phyloP scores from a whole-genome alignment of 176 grass and related monocot species.

The Neostapfia colusana region DNA sequence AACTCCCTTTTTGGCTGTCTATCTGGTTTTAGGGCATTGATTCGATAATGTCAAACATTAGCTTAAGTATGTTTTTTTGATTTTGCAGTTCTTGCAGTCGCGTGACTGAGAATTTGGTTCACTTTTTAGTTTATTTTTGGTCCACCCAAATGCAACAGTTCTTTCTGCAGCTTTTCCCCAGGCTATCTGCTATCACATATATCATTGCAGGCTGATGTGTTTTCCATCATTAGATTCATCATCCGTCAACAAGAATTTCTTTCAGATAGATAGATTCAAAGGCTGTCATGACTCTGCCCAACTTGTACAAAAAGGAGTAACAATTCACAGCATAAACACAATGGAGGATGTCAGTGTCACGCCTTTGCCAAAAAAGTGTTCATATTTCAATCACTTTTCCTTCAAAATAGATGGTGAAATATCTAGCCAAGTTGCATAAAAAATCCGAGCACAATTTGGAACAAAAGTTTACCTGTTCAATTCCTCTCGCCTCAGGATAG shows the following conservation, averaged over 20 bases:
- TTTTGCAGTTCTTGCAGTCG: neutral
- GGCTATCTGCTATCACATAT: neutral
- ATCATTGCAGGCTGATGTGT: neutral
- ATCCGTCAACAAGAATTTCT: conserved; percentile 19
- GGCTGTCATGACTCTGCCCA: neutral
- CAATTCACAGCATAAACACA: neutral
- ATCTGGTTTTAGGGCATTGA: conserved; percentile 25
- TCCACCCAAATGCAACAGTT: neutral
- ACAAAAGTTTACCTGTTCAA: neutral
- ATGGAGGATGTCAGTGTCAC: too few species aligned
- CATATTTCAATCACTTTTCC: neutral
- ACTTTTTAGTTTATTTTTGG: neutral
- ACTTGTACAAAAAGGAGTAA: conserved; percentile 19
- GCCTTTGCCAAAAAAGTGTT: neutral
- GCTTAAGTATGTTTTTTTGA: neutral
- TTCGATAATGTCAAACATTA: conserved; percentile 10
- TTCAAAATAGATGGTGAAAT: conserved; percentile 2
- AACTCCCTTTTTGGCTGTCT: conserved; percentile 24
- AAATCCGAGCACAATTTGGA: conserved; percentile 27
- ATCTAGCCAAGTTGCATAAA: neutral
- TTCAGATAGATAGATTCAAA: conserved; percentile 30
- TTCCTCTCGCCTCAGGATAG: neutral
- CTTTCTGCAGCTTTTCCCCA: neutral
- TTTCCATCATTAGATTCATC: neutral
- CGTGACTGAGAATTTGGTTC: neutral